Evolutionary conservation across 768 basidiomycete species (phyloP).

Genomic region (Macrolepiota fuliginosa): DNA sequence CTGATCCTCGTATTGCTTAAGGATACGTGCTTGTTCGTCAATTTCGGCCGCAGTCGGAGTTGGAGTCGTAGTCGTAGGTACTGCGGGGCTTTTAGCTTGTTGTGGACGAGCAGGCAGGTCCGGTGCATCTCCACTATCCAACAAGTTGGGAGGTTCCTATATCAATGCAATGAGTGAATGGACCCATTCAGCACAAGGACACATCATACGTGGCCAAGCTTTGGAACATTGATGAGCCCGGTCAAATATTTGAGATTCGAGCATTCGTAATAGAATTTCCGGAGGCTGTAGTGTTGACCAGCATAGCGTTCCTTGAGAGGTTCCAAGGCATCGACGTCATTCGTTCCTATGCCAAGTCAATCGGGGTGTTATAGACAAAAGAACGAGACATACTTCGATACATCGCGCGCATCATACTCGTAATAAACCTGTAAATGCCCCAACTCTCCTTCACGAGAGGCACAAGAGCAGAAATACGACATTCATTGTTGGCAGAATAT

Average conservation of each 20-base stretch:
- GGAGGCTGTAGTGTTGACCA: slow-evolving; percentile 88
- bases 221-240: slow-evolving; percentile 96
- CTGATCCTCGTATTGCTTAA: slow-evolving; percentile 95
- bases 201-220: slow-evolving; percentile 77
- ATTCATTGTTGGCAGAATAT: slow-evolving; percentile 92
- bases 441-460: slow-evolving; percentile 99
- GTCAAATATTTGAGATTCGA: slow-evolving; percentile 98
- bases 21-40: slow-evolving; percentile 88
- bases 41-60: slow-evolving; percentile 69
- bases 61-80: slow-evolving; percentile 68
- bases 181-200: neutral
- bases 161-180: slow-evolving; percentile 1
- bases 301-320: slow-evolving; percentile 86
- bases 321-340: slow-evolving; percentile 84
- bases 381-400: slow-evolving; percentile 65
- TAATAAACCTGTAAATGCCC: slow-evolving; percentile 98
- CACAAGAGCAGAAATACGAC: slow-evolving; percentile 92
- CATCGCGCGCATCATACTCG: slow-evolving; percentile 98
- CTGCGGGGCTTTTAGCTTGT: slow-evolving; percentile 53
- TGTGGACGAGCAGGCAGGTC: slow-evolving; percentile 84
- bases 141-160: slow-evolving; percentile 94
- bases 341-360: slow-evolving; percentile 62
- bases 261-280: slow-evolving; percentile 99
- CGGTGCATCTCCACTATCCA: slow-evolving; percentile 79
- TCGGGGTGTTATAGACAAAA: neutral